Conservation (phyloP, 345 rosid genomes). For the Eucalyptus lansdowneana region DNA sequence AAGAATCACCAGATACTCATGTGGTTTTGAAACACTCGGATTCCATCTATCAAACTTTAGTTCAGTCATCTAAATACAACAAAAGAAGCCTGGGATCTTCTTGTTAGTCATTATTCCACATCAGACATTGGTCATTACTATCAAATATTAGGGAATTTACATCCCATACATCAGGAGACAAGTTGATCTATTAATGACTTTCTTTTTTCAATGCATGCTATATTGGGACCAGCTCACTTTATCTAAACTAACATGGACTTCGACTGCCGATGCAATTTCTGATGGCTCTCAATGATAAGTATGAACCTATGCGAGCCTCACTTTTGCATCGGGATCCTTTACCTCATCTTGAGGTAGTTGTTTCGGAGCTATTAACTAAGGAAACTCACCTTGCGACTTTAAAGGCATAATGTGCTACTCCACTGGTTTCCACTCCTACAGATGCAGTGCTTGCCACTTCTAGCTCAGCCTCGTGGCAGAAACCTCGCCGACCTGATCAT, state of each 20-base stretch:
- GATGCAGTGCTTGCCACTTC: neutral
- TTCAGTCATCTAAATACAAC: neutral
- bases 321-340: neutral
- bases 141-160: neutral
- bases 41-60: neutral
- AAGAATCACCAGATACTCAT: neutral
- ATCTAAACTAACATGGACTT: neutral
- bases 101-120: neutral
- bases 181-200: neutral
- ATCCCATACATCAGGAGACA: neutral
- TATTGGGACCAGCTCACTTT: neutral
- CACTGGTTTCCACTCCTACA: neutral
- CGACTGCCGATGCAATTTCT: neutral
- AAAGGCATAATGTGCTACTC: neutral
- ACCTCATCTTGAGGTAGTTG: neutral
- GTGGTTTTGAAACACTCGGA: neutral
- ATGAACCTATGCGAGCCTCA: neutral
- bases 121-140: neutral
- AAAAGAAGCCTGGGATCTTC: neutral
- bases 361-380: neutral
- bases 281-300: neutral
- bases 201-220: neutral
- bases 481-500: neutral
- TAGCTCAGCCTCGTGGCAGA: neutral
- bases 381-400: neutral